These are phyloP conservation scores for Eucalyptus tenuipes DNA, from an alignment of 345 rosid genomes.

Conservation along the genomic window DNA sequence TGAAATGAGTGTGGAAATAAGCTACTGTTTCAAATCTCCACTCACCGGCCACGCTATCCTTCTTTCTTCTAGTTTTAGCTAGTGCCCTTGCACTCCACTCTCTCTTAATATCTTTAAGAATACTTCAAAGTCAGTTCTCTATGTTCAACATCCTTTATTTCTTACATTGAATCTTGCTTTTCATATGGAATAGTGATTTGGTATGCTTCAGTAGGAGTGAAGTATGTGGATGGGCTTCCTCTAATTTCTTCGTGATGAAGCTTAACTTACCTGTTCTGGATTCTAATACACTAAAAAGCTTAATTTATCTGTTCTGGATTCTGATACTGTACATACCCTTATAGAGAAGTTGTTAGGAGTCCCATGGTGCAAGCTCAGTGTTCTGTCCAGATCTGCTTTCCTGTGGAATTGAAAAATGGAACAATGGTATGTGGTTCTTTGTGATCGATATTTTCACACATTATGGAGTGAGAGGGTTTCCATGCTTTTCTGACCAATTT, in stretches of 20 bases:
- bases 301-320: not conserved
- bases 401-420: slow-evolving; percentile 75
- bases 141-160: not conserved
- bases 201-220: not conserved
- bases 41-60: not conserved
- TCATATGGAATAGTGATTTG: not conserved
- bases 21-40: not conserved
- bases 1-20: not conserved
- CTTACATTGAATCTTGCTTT: not conserved
- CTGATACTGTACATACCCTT: slow-evolving; percentile 6
- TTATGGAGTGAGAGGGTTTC: not conserved
- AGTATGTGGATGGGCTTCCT: not conserved
- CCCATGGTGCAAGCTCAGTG: slow-evolving; percentile 95
- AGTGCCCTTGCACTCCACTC: not conserved
- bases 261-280: not conserved
- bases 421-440: slow-evolving; percentile 37
- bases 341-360: slow-evolving; percentile 75
- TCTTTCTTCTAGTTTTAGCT: not conserved
- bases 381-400: slow-evolving; percentile 86
- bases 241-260: not conserved
- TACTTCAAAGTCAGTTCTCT: not conserved
- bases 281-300: not conserved
- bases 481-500: not conserved
- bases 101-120: not conserved
- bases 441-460: not conserved